Evolutionary conservation across 306 rosid genomes (phyloP).

Genomic region (Dryas drummondii): DNA sequence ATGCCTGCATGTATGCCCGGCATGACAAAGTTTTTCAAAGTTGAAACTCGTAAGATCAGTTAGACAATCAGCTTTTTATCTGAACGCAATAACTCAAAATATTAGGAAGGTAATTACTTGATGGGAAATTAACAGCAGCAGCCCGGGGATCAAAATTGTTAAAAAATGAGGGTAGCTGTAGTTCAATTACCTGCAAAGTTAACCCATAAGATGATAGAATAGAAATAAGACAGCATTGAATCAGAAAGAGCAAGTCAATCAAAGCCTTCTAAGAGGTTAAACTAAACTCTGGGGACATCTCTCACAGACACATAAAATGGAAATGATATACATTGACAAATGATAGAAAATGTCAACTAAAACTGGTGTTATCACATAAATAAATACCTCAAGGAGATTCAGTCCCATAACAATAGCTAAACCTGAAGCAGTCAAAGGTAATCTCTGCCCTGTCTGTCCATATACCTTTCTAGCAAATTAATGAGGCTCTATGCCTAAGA

Average conservation of each 20-base stretch:
- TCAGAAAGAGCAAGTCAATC: slow-evolving; percentile 5
- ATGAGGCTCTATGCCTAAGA: slow-evolving; percentile 84
- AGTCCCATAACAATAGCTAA: slow-evolving; percentile 91
- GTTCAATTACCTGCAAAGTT: slow-evolving; percentile 66
- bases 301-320: background rate
- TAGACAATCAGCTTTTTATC: background rate
- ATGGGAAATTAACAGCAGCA: slow-evolving; percentile 87
- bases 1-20: slow-evolving; percentile 79
- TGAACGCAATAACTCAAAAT: background rate
- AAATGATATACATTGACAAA: background rate
- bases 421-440: slow-evolving; percentile 92
- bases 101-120: slow-evolving; percentile 51
- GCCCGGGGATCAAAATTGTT: slow-evolving; percentile 87
- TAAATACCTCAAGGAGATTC: slow-evolving; percentile 80
- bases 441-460: slow-evolving; percentile 96
- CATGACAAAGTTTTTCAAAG: slow-evolving; percentile 24
- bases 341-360: background rate
- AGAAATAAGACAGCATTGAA: background rate
- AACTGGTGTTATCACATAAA: background rate
- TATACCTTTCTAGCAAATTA: slow-evolving; percentile 98
- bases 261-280: background rate
- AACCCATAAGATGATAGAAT: background rate
- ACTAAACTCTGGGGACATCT: background rate
- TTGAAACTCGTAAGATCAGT: slow-evolving; percentile 20
- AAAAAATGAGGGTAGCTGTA: slow-evolving; percentile 82